These are phyloP conservation scores for Monotropa hypopitys DNA, from an alignment of 179 eudicot genomes.

Conservation along the genomic window DNA sequence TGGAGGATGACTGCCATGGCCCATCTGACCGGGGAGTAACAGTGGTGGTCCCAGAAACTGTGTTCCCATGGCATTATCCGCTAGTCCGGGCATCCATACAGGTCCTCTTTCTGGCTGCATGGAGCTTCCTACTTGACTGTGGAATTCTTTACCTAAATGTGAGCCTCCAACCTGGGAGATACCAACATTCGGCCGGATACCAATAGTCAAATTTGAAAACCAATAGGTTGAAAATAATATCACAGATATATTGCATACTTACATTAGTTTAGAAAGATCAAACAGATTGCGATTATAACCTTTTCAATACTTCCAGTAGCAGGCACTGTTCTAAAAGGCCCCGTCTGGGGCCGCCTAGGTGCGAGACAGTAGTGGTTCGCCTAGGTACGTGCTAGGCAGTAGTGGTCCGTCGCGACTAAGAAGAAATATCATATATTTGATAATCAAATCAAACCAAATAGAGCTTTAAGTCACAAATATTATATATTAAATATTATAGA, in stretches of 20 bases:
- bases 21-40: conserved; percentile 34
- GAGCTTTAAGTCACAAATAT: too few relatives aligned
- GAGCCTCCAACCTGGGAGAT: conserved; percentile 48
- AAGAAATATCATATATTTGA: too few relatives aligned
- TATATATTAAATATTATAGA: too few relatives aligned
- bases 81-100: conserved; percentile 48
- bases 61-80: conserved; percentile 28
- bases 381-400: too few relatives aligned
- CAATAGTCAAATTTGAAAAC: neutral
- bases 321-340: too few relatives aligned
- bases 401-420: too few relatives aligned
- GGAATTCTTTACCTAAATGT: conserved; percentile 50
- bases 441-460: too few relatives aligned
- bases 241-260: neutral
- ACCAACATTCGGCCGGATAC: neutral
- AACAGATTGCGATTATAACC: neutral
- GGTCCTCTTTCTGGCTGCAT: conserved; percentile 60
- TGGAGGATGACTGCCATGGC: conserved; percentile 53
- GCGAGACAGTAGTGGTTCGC: too few relatives aligned
- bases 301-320: neutral
- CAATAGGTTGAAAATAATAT: neutral
- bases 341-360: too few relatives aligned
- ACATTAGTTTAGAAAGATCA: neutral
- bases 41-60: conserved; percentile 43
- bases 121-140: conserved; percentile 37